Evolutionary conservation across 306 rosid species (phyloP).

Genomic region (Trifolium subterraneum): DNA sequence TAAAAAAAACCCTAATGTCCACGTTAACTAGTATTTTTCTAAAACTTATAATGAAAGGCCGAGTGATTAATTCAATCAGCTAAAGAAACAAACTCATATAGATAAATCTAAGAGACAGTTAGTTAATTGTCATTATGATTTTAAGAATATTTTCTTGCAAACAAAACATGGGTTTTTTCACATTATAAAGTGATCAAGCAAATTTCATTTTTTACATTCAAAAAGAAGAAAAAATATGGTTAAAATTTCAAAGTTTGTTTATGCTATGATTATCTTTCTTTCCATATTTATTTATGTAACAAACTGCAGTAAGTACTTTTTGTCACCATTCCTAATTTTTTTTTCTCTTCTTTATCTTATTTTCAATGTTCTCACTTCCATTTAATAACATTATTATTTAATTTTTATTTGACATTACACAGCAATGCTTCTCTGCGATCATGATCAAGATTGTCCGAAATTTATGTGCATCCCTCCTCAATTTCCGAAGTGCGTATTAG

Average conservation of each 20-base stretch:
- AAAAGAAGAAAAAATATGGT: background rate
- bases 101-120: background rate
- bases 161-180: background rate
- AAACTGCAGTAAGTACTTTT: background rate
- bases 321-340: background rate
- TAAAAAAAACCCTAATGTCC: too few relatives aligned
- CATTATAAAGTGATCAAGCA: background rate
- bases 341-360: background rate
- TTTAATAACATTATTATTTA: background rate
- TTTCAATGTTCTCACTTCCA: background rate
- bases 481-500: background rate
- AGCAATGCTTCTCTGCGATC: background rate
- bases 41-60: background rate
- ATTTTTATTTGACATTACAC: background rate
- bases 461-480: background rate
- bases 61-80: background rate
- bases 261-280: background rate
- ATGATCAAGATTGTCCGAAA: background rate
- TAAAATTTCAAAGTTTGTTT: background rate
- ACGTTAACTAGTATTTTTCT: too few relatives aligned
- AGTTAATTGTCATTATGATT: too few relatives aligned
- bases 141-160: too few relatives aligned
- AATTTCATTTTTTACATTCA: background rate
- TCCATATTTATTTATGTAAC: background rate
- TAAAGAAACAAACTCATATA: background rate